Evolutionary conservation across 1,284 basidiomycete species (phyloP).

Genomic region (Irpex lacteus): DNA sequence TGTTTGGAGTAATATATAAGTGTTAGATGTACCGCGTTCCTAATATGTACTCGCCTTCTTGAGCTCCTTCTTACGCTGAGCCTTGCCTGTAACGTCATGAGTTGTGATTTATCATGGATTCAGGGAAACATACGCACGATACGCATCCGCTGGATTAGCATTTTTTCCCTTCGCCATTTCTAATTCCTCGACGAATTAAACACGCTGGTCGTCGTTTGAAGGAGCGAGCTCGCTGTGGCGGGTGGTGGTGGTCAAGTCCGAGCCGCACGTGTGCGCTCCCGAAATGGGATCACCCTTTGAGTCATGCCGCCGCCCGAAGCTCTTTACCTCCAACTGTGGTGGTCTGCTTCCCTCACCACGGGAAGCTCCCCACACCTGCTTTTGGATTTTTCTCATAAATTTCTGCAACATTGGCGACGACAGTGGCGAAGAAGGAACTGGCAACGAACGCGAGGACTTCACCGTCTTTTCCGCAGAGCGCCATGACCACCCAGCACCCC

Average conservation of each 20-base stretch:
- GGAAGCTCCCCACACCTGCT: constrained; percentile 20
- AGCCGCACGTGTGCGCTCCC: constrained; percentile 27
- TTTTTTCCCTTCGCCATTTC: constrained; percentile 81
- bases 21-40: background rate
- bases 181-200: background rate
- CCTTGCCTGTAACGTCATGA: constrained; percentile 61
- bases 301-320: constrained; percentile 22
- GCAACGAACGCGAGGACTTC: constrained; percentile 26
- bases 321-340: constrained; percentile 17
- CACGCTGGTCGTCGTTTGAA: background rate
- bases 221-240: background rate
- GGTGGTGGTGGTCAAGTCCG: constrained; percentile 14
- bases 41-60: constrained; percentile 67
- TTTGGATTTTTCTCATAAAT: background rate
- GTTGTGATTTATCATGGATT: background rate
- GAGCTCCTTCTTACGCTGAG: constrained; percentile 83
- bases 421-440: constrained; percentile 2
- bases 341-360: constrained; percentile 23
- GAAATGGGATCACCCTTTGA: constrained; percentile 17
- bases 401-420: constrained; percentile 6
- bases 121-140: constrained; percentile 47
- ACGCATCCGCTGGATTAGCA: constrained; percentile 83
- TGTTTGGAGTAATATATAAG: constrained; percentile 29
- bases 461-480: constrained; percentile 22
- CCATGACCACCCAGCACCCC: constrained; percentile 29